Evolutionary conservation across 2,329 filamentous ascomycete species (phyloP).

Genomic region (Aspergillus sp.): DNA sequence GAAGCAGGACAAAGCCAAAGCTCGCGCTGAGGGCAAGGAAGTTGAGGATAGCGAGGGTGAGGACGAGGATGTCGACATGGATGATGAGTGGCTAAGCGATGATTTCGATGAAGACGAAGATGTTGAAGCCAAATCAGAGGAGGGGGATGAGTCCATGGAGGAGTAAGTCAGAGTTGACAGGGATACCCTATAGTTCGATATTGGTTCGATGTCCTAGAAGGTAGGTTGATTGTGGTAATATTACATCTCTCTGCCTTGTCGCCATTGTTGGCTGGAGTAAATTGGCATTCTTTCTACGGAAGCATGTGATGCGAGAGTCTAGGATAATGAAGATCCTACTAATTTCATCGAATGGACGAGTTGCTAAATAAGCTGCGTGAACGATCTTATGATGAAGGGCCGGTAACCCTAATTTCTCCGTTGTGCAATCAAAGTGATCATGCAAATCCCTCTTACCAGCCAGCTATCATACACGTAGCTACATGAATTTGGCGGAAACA

Average conservation of each 20-base stretch:
- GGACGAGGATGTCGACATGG: slow-evolving; percentile 58
- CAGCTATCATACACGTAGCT: background rate
- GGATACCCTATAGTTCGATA: background rate
- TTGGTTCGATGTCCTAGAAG: background rate
- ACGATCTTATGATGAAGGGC: background rate
- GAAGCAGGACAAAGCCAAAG: slow-evolving; percentile 64
- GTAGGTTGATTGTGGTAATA: background rate
- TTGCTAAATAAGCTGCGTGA: background rate
- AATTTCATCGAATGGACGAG: background rate
- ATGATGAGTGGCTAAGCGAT: slow-evolving; percentile 59
- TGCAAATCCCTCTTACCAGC: background rate
- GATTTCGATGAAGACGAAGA: slow-evolving; percentile 54
- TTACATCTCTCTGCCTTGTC: background rate
- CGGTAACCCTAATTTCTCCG: background rate
- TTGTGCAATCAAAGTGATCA: background rate
- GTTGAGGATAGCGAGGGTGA: slow-evolving; percentile 50
- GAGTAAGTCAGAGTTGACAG: slow-evolving; percentile 34
- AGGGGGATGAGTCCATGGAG: slow-evolving; percentile 48
- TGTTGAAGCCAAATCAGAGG: slow-evolving; percentile 42
- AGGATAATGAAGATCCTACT: background rate
- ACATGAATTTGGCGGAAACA: background rate
- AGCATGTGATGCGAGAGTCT: background rate
- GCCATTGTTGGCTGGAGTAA: background rate
- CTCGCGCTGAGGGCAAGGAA: slow-evolving; percentile 45
- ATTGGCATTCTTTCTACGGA: background rate